These are phyloP conservation scores for Camellia japonica DNA, from an alignment of 148 eudicot species.

Conservation along the genomic window DNA sequence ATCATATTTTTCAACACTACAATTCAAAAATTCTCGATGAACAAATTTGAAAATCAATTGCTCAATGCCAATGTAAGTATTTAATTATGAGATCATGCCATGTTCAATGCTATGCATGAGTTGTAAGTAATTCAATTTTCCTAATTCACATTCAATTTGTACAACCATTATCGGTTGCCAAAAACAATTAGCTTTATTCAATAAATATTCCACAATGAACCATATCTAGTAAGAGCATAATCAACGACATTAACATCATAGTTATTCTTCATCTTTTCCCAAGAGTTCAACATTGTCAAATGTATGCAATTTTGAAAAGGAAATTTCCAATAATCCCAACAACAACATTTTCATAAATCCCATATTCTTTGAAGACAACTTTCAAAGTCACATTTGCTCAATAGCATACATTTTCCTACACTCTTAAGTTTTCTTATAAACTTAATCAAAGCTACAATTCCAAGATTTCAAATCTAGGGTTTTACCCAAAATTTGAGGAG, in stretches of 20 bases:
- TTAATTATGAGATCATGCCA: no score
- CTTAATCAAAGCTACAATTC: no score
- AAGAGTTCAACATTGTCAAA: no score
- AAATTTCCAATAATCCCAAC: no score
- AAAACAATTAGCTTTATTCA: not conserved
- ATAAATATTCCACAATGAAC: not conserved
- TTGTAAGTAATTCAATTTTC: not conserved
- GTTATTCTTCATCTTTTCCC: not conserved
- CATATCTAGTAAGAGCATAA: not conserved
- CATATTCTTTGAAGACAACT: not conserved
- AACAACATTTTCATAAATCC: no score
- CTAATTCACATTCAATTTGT: not conserved
- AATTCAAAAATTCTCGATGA: no score
- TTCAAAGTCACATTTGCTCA: not conserved
- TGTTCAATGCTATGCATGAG: not conserved
- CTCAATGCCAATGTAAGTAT: not conserved
- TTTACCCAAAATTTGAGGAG: not conserved
- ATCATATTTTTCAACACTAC: no score
- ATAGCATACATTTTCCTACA: not conserved
- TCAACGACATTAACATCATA: no score
- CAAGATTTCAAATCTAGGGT: no score
- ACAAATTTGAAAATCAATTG: no score
- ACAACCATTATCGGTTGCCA: not conserved
- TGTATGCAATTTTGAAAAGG: not conserved
- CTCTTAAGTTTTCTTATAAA: not conserved